These are phyloP conservation scores for Cordyceps tenuipes DNA, from an alignment of 2,329 filamentous ascomycete genomes.

Conservation along the genomic window DNA sequence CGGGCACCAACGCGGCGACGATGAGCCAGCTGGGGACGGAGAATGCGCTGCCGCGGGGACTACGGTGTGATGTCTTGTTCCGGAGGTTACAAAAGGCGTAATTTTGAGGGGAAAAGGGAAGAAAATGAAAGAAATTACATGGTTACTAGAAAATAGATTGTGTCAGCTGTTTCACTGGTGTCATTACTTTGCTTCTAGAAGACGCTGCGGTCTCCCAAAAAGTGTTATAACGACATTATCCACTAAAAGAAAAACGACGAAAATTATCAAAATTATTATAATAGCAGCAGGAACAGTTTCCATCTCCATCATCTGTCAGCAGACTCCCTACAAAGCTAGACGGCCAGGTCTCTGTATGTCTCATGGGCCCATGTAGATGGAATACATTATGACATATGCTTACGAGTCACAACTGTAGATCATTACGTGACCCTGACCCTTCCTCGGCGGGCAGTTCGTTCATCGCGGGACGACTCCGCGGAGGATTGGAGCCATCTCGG, in stretches of 20 bases:
- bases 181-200: neutral
- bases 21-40: conserved; percentile 4
- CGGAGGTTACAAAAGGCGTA: neutral
- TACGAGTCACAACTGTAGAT: neutral
- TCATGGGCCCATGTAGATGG: neutral
- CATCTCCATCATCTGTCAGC: no score
- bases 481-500: neutral
- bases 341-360: neutral
- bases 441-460: neutral
- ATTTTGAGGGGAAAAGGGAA: neutral
- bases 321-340: no score
- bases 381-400: neutral
- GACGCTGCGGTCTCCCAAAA: neutral
- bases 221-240: neutral
- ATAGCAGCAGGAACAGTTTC: neutral
- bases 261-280: neutral
- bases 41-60: conserved; percentile 2
- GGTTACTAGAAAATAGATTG: neutral
- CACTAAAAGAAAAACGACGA: neutral
- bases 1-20: neutral
- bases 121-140: neutral
- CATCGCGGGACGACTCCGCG: neutral
- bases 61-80: conserved; percentile 1
- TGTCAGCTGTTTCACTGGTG: neutral
- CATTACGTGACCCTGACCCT: neutral